Evolutionary conservation across 345 rosid genomes (phyloP).

Genomic region (Citrus medica): DNA sequence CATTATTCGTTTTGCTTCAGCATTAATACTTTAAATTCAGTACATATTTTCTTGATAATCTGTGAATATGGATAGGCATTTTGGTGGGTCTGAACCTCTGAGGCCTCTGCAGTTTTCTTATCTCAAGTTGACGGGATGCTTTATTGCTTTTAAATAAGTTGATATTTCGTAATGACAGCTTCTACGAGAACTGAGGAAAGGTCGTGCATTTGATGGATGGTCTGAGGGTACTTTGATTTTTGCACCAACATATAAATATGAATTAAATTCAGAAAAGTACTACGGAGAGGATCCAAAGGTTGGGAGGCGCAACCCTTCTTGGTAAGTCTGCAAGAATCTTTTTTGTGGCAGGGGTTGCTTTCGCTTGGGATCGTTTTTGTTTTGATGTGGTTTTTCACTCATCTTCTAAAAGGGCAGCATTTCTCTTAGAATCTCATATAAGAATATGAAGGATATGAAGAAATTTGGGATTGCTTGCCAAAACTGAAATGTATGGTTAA

Average conservation of each 20-base stretch:
- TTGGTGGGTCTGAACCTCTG: not conserved
- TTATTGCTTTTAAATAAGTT: conserved; percentile 1
- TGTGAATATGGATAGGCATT: not conserved
- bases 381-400: not conserved
- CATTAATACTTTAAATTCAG: not conserved
- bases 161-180: conserved; percentile 44
- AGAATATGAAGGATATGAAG: not conserved
- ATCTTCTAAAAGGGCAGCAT: not conserved
- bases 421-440: not conserved
- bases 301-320: conserved; percentile 85
- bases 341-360: not conserved
- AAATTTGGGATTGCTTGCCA: not conserved
- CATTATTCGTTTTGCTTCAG: not conserved
- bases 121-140: conserved; percentile 3
- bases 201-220: conserved; percentile 86
- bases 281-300: conserved; percentile 65
- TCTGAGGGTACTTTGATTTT: conserved; percentile 66
- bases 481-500: not conserved
- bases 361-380: not conserved
- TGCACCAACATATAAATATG: conserved; percentile 92
- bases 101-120: not conserved
- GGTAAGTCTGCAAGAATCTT: conserved; percentile 37
- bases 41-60: not conserved
- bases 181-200: conserved; percentile 60
- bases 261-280: conserved; percentile 68